These are phyloP conservation scores for Xylaria multiplex DNA, from an alignment of 2,329 filamentous ascomycete genomes.

Conservation along the genomic window DNA sequence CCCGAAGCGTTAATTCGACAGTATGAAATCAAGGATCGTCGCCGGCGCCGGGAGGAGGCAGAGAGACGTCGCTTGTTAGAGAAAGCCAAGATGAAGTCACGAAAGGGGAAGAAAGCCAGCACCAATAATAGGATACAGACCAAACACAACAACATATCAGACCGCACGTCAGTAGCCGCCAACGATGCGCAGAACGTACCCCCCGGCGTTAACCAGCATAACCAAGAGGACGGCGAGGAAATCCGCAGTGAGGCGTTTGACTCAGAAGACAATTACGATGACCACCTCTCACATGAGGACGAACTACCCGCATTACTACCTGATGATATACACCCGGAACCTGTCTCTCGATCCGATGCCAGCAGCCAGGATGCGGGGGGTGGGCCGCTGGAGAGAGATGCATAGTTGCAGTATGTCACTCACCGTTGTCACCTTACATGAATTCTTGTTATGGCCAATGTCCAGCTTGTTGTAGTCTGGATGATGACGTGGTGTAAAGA, in stretches of 20 bases:
- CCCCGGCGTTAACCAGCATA: constrained; percentile 40
- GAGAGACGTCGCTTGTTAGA: constrained; percentile 86
- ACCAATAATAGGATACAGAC: constrained; percentile 71
- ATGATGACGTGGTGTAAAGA: neutral
- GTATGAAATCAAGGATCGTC: constrained; percentile 94
- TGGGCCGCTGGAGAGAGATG: constrained; percentile 14
- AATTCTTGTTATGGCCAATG: neutral
- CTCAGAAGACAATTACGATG: constrained; percentile 54
- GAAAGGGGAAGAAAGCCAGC: constrained; percentile 85
- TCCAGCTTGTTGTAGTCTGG: neutral
- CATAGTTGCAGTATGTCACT: constrained; percentile 16
- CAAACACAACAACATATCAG: constrained; percentile 54
- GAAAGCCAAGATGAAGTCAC: constrained; percentile 92
- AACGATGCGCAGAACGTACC: constrained; percentile 42
- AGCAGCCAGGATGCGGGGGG: constrained; percentile 19
- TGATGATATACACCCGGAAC: neutral
- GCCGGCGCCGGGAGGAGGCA: constrained; percentile 83
- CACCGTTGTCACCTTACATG: neutral
- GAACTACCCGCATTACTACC: constrained; percentile 20
- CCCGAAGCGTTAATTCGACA: constrained; percentile 86
- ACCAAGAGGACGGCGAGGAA: constrained; percentile 45
- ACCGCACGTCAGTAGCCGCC: constrained; percentile 41
- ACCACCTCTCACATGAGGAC: constrained; percentile 41
- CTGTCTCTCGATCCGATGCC: neutral
- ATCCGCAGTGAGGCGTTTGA: constrained; percentile 52